These are phyloP conservation scores for Leptographium procerum DNA, from an alignment of 2,329 filamentous ascomycete species.

Conservation along the genomic window DNA sequence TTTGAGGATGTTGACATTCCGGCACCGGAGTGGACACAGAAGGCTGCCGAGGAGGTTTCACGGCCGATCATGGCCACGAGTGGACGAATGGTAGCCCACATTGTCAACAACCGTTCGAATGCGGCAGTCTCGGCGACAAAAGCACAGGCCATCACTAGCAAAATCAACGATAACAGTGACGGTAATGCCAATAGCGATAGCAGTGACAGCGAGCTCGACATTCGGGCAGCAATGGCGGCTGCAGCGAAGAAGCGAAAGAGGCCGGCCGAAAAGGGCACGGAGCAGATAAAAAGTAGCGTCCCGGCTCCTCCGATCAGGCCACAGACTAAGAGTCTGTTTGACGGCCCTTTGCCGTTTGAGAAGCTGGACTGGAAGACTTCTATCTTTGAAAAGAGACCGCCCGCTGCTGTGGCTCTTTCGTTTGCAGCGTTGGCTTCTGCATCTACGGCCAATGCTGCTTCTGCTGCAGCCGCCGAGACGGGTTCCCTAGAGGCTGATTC, in stretches of 20 bases:
- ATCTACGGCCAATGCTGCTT: background rate
- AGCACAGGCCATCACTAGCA: constrained; percentile 15
- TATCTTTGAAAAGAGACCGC: constrained; percentile 33
- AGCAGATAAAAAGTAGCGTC: constrained; percentile 8
- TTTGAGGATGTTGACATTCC: constrained; percentile 43
- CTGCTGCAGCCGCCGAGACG: constrained; percentile 11
- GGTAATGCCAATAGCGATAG: constrained; percentile 30
- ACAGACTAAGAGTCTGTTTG: constrained; percentile 52
- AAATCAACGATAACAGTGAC: background rate
- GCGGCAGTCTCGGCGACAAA: constrained; percentile 33
- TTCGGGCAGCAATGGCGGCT: constrained; percentile 63
- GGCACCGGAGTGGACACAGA: constrained; percentile 45
- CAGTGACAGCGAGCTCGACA: constrained; percentile 70
- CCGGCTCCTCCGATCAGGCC: constrained; percentile 24
- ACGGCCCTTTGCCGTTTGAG: constrained; percentile 82
- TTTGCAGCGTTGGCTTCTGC: background rate
- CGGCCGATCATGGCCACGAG: constrained; percentile 39
- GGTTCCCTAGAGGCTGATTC: constrained; percentile 16
- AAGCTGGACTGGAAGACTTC: constrained; percentile 62
- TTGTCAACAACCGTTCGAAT: constrained; percentile 63
- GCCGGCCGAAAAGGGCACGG: background rate
- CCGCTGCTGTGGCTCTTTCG: constrained; percentile 9
- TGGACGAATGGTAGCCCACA: constrained; percentile 56
- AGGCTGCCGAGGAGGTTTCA: constrained; percentile 31
- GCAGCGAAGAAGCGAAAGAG: constrained; percentile 44